These are phyloP conservation scores for Aspergillus costaricaensis DNA, from an alignment of 2,329 filamentous ascomycete species.

Conservation along the genomic window DNA sequence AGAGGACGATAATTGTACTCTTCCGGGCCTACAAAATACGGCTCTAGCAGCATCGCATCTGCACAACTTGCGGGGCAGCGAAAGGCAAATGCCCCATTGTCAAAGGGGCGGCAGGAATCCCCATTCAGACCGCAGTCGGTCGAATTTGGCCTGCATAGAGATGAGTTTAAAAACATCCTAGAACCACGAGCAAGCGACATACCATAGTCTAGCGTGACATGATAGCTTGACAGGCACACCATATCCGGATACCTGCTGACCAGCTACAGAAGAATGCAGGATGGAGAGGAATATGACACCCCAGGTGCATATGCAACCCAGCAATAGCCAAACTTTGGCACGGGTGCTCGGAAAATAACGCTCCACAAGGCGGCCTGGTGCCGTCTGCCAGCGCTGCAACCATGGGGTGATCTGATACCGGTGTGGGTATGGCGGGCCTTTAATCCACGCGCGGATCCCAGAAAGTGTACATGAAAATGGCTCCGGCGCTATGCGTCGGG, in stretches of 20 bases:
- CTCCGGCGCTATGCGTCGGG: background rate
- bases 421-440: slow-evolving; percentile 34
- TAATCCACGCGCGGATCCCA: slow-evolving; percentile 30
- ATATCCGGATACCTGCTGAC: slow-evolving; percentile 35
- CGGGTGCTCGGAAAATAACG: slow-evolving; percentile 28
- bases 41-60: slow-evolving; percentile 53
- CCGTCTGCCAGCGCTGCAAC: slow-evolving; percentile 36
- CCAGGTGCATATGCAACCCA: slow-evolving; percentile 33
- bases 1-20: slow-evolving; percentile 57
- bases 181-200: slow-evolving; percentile 29
- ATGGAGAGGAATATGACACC: slow-evolving; percentile 35
- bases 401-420: slow-evolving; percentile 38
- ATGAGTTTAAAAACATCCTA: background rate
- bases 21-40: slow-evolving; percentile 59
- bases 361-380: slow-evolving; percentile 35
- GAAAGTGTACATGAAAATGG: slow-evolving; percentile 28
- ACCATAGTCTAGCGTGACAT: slow-evolving; percentile 41
- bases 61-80: slow-evolving; percentile 61
- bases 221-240: slow-evolving; percentile 38
- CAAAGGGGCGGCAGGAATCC: slow-evolving; percentile 59
- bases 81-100: slow-evolving; percentile 56
- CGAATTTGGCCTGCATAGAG: slow-evolving; percentile 34
- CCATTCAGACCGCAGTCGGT: slow-evolving; percentile 59
- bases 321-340: slow-evolving; percentile 29
- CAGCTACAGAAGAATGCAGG: slow-evolving; percentile 33